Conservation (phyloP, 1,284 basidiomycete genomes). For the Prillingera fragicola region DNA sequence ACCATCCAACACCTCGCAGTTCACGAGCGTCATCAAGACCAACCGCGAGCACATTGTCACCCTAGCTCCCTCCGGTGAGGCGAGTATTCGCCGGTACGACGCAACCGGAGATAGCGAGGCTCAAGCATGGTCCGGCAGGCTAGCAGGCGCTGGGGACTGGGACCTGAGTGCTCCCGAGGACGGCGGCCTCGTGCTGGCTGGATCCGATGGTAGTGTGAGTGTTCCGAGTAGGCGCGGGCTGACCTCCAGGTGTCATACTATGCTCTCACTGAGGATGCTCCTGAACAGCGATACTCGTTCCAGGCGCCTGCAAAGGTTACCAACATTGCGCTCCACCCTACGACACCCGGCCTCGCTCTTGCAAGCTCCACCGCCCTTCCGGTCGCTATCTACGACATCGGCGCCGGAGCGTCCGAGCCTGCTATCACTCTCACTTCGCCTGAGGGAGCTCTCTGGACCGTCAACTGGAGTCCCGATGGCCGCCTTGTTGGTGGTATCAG, state of each 20-base stretch:
- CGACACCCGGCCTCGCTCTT: slow-evolving; percentile 41
- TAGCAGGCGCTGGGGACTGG: slow-evolving; percentile 38
- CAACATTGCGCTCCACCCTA: slow-evolving; percentile 45
- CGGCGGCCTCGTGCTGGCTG: slow-evolving; percentile 28
- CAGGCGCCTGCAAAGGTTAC: slow-evolving; percentile 24
- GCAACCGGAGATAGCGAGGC: slow-evolving; percentile 5
- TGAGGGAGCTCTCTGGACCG: slow-evolving; percentile 33
- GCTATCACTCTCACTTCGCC: slow-evolving; percentile 18
- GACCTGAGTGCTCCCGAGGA: slow-evolving; percentile 37
- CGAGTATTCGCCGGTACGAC: slow-evolving; percentile 26
- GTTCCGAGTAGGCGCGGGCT: not conserved
- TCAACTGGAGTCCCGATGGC: slow-evolving; percentile 45
- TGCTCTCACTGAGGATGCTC: slow-evolving; percentile 6
- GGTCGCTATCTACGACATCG: slow-evolving; percentile 41
- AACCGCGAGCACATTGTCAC: slow-evolving; percentile 33
- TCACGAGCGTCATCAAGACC: slow-evolving; percentile 34
- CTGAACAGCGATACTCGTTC: slow-evolving; percentile 1
- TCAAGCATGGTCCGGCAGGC: slow-evolving; percentile 20
- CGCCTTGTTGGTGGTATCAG: slow-evolving; percentile 36
- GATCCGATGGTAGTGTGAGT: slow-evolving; percentile 33
- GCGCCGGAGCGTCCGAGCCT: slow-evolving; percentile 12
- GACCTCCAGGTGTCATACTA: slow-evolving; percentile 8
- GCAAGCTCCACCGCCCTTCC: slow-evolving; percentile 21
- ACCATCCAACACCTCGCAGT: slow-evolving; percentile 19
- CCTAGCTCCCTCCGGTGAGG: slow-evolving; percentile 28